phyloP scores from a whole-genome alignment of 768 basidiomycete genomes.

The Phlebiopsis gigantea region DNA sequence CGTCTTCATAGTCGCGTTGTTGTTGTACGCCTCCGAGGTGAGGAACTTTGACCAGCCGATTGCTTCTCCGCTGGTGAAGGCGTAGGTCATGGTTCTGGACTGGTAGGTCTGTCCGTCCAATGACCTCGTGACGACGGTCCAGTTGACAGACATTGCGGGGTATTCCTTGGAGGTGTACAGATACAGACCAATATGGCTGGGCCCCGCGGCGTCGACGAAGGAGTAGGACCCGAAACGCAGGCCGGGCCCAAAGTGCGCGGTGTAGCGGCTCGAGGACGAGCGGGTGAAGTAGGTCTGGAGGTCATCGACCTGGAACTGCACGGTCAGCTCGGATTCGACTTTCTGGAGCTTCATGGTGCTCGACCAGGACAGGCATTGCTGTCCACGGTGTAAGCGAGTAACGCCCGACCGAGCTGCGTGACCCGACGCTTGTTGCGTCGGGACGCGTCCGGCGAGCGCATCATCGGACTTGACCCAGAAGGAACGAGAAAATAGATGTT shows the following conservation, averaged over 20 bases:
- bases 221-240: constrained; percentile 4
- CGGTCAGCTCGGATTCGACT: constrained; percentile 5
- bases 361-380: too few species aligned
- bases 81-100: constrained; percentile 2
- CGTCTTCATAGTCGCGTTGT: not conserved
- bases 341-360: constrained; percentile 5
- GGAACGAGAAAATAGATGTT: too few species aligned
- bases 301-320: constrained; percentile 12
- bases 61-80: constrained; percentile 5
- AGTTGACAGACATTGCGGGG: not conserved
- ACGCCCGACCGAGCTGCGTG: too few species aligned
- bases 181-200: constrained; percentile 2
- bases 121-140: not conserved
- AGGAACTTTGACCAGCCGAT: constrained; percentile 10
- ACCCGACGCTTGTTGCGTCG: too few species aligned
- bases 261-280: not conserved
- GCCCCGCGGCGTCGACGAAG: not conserved
- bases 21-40: not conserved
- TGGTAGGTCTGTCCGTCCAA: not conserved
- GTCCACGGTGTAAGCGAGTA: too few species aligned
- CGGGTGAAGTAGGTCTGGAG: constrained; percentile 6
- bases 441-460: too few species aligned
- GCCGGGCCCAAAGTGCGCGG: constrained; percentile 5
- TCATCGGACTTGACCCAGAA: too few species aligned
- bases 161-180: constrained; percentile 8